Evolutionary conservation across 768 basidiomycete species (phyloP), one percentile per base, ranked within the genome.

Genomic region (Nevesoporus exiguus): DNA sequence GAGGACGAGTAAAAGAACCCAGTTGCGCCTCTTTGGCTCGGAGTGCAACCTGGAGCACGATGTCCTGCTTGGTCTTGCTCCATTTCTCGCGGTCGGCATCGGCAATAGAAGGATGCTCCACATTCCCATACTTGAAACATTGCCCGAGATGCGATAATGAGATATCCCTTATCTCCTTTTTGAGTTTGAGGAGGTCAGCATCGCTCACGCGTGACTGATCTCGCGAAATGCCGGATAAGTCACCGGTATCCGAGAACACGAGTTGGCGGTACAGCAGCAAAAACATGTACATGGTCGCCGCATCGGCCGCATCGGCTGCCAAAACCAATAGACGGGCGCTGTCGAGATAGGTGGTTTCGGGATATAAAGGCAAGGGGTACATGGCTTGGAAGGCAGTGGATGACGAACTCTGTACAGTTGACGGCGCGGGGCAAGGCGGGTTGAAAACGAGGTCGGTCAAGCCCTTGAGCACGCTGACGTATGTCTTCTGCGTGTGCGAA

Each of bases 341-440:
- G 73, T 94, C 92, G 49, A 95, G 83, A 68, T 89, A 88, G 5
- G 85, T 75, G 5, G 90, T 91, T 73, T 94, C 93, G 6, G 86
- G 90, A 70, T 78, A 84, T 34, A 71, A 71, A 50, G 77, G 72
- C 31, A 77, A 69, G 43, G 73, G 68, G 21, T 67, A 66, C 50
- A 66, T 55, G 61, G 57, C 52, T 60, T 54, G 71, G 54, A 68
- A 69, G 11, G 77, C 70, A 10, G 66, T 49, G 45, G 64, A 61
- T 42, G 63, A 61, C 51, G 66, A 67, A 51, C 51, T 70, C 49
- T 48, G 71, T 52, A 52, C 65, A 51, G 65, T 61, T 55, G 70
- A 73, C 52, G 76, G 61, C 60, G 73, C 67, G 54, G 67, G 60
- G 57, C 61, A 62, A 58, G 80, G 77, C 25, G 80, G 79, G 55